Base-by-base conservation (phyloP, 148 eudicot genomes). In the Camellia lanceoleosa region DNA sequence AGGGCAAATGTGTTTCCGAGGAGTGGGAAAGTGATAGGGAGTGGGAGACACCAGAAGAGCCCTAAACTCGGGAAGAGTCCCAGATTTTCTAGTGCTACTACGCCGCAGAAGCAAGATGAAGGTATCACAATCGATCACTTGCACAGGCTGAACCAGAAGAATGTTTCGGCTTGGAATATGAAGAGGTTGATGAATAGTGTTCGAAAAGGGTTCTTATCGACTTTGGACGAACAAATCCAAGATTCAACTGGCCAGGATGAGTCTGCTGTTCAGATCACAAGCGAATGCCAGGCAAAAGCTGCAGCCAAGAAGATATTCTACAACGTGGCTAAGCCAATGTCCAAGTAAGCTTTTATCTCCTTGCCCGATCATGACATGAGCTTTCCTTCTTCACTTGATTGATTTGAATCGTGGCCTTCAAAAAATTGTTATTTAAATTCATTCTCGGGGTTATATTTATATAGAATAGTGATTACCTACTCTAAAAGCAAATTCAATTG, bases 161-260 rank as follows among this genome's bases (percentile, higher is more conserved):
- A 95, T 72, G 81, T 95, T 19, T 95, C 98, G 0, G 98, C 98
- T 42, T 95, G 98, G 98, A 95, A 93, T 68, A 95, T 95, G 98
- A 95, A 93, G 88, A 88, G 93, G 87, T 76, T 95, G 88, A 89
- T 92, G 87, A 92, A 86, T 61, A 87, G 80, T 63, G 91, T 89
- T 55, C 79, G 97, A 41, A 87, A 87, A 23, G 97, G 97, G 38
- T 87, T 83, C 13, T 43, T 93, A 23, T 88, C 97, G 1, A 91
- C 96, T 76, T 84, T 93, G 41, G 91, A 93, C 80, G 97, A 95
- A 83, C 87, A 89, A 38, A 67, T 89, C n/a, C 89, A 87, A 19
- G 89, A 87, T 61, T 62, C 86, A 2, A 83, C 79, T 0, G 86
- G 76, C n/a, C 66, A 77, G 73, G 92, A 92, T 44, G 92, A 88